Evolutionary conservation across 345 rosid genomes (phyloP).

Genomic region (Odontarrhena argentea): DNA sequence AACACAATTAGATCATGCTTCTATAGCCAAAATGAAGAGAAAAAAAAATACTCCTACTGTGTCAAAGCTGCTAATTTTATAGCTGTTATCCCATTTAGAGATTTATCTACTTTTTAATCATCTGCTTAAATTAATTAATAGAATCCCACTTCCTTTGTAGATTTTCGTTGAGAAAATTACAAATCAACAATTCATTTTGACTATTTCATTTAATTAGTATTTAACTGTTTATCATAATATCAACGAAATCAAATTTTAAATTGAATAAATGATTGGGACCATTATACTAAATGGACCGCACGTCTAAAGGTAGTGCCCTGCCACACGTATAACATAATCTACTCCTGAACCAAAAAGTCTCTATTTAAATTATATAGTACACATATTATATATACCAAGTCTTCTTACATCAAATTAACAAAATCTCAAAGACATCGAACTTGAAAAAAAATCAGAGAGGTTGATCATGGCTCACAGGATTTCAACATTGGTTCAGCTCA

Average conservation of each 20-base stretch:
- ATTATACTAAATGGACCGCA: constrained; percentile 34
- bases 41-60: no score
- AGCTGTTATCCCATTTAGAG: no score
- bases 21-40: no score
- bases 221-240: no score
- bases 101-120: no score
- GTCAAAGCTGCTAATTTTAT: no score
- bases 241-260: background rate
- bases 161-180: no score
- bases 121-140: no score
- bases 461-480: constrained; percentile 29
- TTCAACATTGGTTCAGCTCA: constrained; percentile 28
- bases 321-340: constrained; percentile 35
- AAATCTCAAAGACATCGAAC: constrained; percentile 18
- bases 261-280: constrained; percentile 12
- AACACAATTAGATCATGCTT: no score
- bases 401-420: constrained; percentile 25
- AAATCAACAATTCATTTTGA: no score
- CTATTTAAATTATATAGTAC: background rate
- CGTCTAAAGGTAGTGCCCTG: constrained; percentile 40
- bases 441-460: constrained; percentile 1
- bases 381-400: constrained; percentile 20
- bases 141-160: no score
- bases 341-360: background rate
- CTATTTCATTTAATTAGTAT: no score